Base-by-base conservation (phyloP, 148 eudicot species). In the Cornus controversa region DNA sequence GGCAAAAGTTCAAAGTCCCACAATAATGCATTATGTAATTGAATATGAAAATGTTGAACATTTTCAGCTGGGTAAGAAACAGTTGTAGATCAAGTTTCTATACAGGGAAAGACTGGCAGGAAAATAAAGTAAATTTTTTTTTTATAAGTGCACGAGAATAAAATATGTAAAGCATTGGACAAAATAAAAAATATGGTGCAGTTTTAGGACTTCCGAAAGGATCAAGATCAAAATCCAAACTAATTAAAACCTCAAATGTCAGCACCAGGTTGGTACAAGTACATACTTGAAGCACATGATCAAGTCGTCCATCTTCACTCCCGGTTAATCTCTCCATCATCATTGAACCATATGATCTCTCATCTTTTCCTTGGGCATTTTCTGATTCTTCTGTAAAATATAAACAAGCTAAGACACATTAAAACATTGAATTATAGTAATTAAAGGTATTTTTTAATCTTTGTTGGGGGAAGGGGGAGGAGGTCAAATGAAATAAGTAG, bases 251-350 rank as follows among this genome's bases (percentile, higher is more conserved):
- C 24, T 2, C 3, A 60, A 60, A 22, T 18, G 23, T 54, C 15
- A 16, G 62, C 62, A 60, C 24, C 24, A 22, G 22, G 24, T 60
- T 22, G 64, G 64, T 60, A 60, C 25, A n/a, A 60, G 75, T 27
- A 72, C 82, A 26, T 76, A 95, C 99, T 83, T 96, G 99, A 82
- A 96, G 93, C 58, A 88, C 93, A 85, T 96, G 93, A 81, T 96
- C 99, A 50, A 96, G 71, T 80, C 98, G 89, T 25, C 97, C 97
- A 72, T 81, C 91, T 85, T 79, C 81, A 76, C 90, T 88, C 73
- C 98, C 94, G 27, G 93, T 89, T 78, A 96, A 82, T 83, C 89
- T 92, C 81, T 96, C 97, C 84, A 96, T 88, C 99, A 96, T 96
- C n/a, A 85, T 71, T 71, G 94, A 91, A 75, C 99, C 99, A 79